Evolutionary conservation across 805 yeast species (phyloP).

Genomic region (Tetrapisispora namnaoensis): DNA sequence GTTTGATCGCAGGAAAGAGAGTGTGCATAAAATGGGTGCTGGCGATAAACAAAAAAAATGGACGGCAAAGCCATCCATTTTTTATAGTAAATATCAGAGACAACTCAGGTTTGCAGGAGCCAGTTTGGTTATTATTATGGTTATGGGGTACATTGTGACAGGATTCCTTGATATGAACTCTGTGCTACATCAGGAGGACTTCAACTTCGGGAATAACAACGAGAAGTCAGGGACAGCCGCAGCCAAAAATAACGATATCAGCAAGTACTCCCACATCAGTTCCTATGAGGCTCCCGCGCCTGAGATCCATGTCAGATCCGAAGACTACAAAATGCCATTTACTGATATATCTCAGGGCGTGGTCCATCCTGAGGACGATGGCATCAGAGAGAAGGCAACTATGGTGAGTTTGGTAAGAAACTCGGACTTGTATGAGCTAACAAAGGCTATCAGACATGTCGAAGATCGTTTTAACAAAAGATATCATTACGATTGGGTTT

Average conservation of each 20-base stretch:
- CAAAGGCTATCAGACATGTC: conserved; percentile 50
- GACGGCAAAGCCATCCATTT: conserved; percentile 25
- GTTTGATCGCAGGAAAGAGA: too few relatives aligned
- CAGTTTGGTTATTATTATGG: conserved; percentile 14
- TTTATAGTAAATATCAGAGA: conserved; percentile 22
- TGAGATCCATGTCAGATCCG: neutral
- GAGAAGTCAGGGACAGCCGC: neutral
- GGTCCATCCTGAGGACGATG: conserved; percentile 25
- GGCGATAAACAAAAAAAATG: conserved; percentile 21
- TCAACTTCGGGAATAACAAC: neutral
- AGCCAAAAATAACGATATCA: neutral
- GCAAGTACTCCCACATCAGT: neutral
- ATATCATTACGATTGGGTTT: conserved; percentile 70
- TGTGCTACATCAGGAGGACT: neutral
- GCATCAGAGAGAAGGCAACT: conserved; percentile 47
- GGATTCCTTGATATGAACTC: neutral
- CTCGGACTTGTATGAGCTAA: conserved; percentile 45
- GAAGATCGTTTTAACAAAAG: conserved; percentile 57
- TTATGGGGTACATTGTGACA: conserved; percentile 9
- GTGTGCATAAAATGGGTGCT: neutral
- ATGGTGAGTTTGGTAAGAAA: conserved; percentile 65
- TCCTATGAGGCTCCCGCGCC: conserved; percentile 1
- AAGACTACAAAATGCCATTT: conserved; percentile 18
- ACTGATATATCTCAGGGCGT: conserved; percentile 26
- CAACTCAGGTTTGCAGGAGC: conserved; percentile 20